Evolutionary conservation across 371 early-diverging fungal genomes (phyloP).

Genomic region (Mortierella sp.): DNA sequence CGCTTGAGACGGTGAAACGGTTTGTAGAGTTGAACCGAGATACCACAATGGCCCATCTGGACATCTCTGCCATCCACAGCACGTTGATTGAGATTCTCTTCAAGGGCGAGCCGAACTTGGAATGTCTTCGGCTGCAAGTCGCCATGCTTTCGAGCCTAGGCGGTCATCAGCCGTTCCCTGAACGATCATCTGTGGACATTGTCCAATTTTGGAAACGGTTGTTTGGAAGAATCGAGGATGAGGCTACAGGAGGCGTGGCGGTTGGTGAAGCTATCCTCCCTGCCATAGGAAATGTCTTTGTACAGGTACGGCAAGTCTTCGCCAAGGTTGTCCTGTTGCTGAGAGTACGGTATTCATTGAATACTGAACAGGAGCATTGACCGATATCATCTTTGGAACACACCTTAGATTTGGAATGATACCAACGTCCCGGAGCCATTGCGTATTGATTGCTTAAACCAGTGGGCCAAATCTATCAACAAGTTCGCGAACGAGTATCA

Average conservation of each 20-base stretch:
- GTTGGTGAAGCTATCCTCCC: constrained; percentile 51
- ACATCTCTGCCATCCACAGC: constrained; percentile 41
- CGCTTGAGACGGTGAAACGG: constrained; percentile 57
- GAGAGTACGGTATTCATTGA: too few relatives aligned
- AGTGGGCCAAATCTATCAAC: constrained; percentile 60
- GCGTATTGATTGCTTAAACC: constrained; percentile 55
- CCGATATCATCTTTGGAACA: too few relatives aligned
- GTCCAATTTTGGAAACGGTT: constrained; percentile 53
- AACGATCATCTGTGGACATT: constrained; percentile 31
- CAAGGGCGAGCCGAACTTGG: constrained; percentile 60
- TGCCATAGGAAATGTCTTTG: constrained; percentile 48
- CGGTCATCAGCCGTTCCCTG: constrained; percentile 54
- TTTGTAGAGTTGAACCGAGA: constrained; percentile 33
- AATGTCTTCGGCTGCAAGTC: constrained; percentile 64
- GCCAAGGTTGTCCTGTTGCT: too few relatives aligned
- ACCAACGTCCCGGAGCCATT: constrained; percentile 18
- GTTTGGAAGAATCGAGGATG: constrained; percentile 39
- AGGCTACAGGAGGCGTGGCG: constrained; percentile 46
- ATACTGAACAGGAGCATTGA: too few relatives aligned
- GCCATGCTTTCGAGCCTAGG: constrained; percentile 54
- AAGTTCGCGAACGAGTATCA: constrained; percentile 62
- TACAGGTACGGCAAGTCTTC: constrained; percentile 31
- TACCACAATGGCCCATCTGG: constrained; percentile 30
- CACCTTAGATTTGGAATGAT: constrained; percentile 50
- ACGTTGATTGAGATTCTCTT: constrained; percentile 61